phyloP scores from a whole-genome alignment of 2,329 filamentous ascomycete genomes.

The Pseudocercospora eumusae region DNA sequence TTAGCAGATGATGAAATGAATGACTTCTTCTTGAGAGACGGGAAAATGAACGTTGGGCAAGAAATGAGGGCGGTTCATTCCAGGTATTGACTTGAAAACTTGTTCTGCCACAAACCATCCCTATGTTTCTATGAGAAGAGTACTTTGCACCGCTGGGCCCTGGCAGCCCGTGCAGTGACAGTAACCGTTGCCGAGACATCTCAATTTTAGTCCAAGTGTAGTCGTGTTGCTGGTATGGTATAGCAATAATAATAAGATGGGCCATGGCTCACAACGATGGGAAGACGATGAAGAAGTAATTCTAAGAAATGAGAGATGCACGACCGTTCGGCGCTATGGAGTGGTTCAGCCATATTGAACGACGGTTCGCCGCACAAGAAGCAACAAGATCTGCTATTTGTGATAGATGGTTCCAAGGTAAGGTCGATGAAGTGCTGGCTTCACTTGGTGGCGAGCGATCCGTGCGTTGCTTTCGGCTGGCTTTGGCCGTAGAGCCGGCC shows the following conservation, averaged over 20 bases:
- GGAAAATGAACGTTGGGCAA: conserved; percentile 10
- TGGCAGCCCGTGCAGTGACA: conserved; percentile 9
- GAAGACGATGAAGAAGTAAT: conserved; percentile 19
- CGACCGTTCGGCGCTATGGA: conserved; percentile 11
- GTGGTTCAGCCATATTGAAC: conserved; percentile 12
- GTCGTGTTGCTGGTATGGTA: conserved; percentile 2
- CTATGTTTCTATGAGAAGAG: background rate
- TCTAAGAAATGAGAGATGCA: conserved; percentile 18
- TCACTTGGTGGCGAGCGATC: background rate
- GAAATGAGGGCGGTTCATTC: conserved; percentile 5
- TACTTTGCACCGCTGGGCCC: conserved; percentile 3
- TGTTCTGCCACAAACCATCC: conserved; percentile 3
- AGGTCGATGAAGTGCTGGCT: conserved; percentile 24
- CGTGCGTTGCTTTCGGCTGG: background rate
- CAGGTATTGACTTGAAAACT: conserved; percentile 17
- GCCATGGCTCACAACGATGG: conserved; percentile 14
- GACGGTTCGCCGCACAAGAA: conserved; percentile 8
- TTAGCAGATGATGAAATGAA: conserved; percentile 8
- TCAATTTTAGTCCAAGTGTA: conserved; percentile 16
- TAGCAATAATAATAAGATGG: conserved; percentile 2
- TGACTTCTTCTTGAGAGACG: conserved; percentile 3
- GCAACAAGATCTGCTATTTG: conserved; percentile 11
- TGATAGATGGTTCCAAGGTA: conserved; percentile 13
- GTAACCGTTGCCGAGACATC: conserved; percentile 15
- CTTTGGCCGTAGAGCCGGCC: background rate